Base-by-base conservation (phyloP, 2,329 filamentous ascomycete genomes). In the Colletotrichum aenigma region DNA sequence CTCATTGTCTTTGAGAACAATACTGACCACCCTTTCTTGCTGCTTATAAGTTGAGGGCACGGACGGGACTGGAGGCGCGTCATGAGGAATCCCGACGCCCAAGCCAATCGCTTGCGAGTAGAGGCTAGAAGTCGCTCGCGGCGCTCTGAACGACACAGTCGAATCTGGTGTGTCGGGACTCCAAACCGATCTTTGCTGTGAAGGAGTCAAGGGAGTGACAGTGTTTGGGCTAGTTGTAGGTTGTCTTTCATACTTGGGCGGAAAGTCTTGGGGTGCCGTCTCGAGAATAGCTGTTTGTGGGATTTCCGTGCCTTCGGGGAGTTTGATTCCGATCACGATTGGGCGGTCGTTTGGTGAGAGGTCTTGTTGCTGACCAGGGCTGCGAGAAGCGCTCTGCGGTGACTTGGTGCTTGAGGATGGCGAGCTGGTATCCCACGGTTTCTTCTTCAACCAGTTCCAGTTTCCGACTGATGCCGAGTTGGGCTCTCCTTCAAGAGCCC, bases 251-350 rank as follows among this genome's bases (percentile, higher is more conserved):
- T 66, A 71, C 32, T 12, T 68, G 28, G 71, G 70, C 74, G 62
- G 77, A 77, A 77, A 32, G 34, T 85, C 86, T 28, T 82, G 78
- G 5, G 85, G 85, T 4, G 85, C n/a, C 43, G 43, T 86, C 65
- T 86, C 84, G 30, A 87, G 80, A 10, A 85, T 82, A 18, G 87
- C 86, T 4, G 87, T 91, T 58, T 89, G 86, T n/a, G 89, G 89
- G 80, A 89, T 84, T 32, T 78, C 76, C 13, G 80, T 76, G 79
- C 90, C 88, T 16, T 91, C 89, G 4, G 93, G 90, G 61, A 95
- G 86, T 16, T 91, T 89, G 66, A 95, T 91, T 15, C 93, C 93
- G 78, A 95, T 95, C 56, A 94, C 89, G 75, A 95, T 95, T 2
- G 92, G 92, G n/a, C 91, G 88, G 79, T 94, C 92, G 74, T 89